Evolutionary conservation across 1,284 basidiomycete genomes (phyloP).

Genomic region (Trichosporon sp.): DNA sequence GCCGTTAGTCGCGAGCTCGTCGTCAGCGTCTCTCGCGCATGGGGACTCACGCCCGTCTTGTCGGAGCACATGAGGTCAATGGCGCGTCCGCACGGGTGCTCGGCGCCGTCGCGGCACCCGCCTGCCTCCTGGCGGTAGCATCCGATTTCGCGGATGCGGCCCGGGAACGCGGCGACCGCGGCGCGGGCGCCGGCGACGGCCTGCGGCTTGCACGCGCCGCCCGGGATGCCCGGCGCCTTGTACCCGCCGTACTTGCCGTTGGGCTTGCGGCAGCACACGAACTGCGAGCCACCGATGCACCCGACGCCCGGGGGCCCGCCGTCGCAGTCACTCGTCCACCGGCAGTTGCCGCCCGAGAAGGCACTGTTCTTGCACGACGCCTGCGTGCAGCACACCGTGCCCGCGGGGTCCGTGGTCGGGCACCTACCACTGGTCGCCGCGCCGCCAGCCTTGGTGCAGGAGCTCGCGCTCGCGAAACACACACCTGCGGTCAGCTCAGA

Average conservation of each 20-base stretch:
- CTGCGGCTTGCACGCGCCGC: background rate
- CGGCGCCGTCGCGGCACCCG: background rate
- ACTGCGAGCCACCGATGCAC: background rate
- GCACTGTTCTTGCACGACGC: background rate
- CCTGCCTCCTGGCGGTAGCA: background rate
- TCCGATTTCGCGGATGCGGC: slow-evolving; percentile 1
- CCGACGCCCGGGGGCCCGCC: background rate
- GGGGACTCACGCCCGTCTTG: background rate
- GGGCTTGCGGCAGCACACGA: background rate
- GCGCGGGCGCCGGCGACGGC: background rate
- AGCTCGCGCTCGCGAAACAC: background rate
- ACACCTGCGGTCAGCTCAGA: background rate
- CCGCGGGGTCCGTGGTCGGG: background rate
- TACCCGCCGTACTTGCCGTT: background rate
- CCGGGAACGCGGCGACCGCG: background rate
- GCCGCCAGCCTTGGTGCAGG: background rate
- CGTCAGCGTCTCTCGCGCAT: background rate
- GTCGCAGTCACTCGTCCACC: slow-evolving; percentile 1
- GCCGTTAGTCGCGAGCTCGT: background rate
- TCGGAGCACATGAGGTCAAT: slow-evolving; percentile 9
- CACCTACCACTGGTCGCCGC: background rate
- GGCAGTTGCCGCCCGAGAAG: slow-evolving; percentile 5
- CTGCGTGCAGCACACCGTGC: slow-evolving; percentile 1
- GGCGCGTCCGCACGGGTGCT: background rate
- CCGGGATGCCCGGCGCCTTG: background rate